Conservation (phyloP, 257 asterid genomes). For the Scutellaria baicalensis region DNA sequence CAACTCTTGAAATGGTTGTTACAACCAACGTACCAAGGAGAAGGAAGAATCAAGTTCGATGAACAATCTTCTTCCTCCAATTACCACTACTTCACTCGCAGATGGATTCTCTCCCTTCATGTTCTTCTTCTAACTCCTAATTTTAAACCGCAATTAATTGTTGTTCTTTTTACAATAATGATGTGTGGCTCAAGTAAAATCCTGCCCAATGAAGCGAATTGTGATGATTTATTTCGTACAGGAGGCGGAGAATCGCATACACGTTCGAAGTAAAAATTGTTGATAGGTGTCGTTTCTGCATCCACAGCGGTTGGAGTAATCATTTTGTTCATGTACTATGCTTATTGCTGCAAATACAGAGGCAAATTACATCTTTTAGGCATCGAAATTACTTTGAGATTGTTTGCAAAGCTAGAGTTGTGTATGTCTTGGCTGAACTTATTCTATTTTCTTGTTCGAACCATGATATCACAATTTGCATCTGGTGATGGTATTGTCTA, state of each 20-base stretch:
- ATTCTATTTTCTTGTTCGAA: constrained; percentile 84
- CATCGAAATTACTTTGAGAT: constrained; percentile 94
- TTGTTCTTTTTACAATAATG: not conserved
- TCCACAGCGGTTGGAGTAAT: constrained; percentile 30
- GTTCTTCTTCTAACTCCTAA: no score
- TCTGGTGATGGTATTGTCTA: constrained; percentile 87
- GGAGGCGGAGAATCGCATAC: constrained; percentile 19
- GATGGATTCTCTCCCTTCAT: constrained; percentile 30
- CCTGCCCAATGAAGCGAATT: not conserved
- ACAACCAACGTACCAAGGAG: not conserved
- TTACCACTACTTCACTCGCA: not conserved
- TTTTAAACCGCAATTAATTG: no score
- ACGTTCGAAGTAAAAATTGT: constrained; percentile 31
- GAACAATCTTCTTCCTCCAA: not conserved
- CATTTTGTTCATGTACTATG: constrained; percentile 28
- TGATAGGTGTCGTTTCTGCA: constrained; percentile 32
- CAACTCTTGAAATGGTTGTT: not conserved
- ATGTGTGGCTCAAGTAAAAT: not conserved
- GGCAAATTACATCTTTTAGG: constrained; percentile 73
- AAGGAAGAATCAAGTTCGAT: no score
- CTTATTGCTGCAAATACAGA: constrained; percentile 29
- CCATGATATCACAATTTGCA: constrained; percentile 85
- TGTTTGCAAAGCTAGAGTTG: constrained; percentile 81
- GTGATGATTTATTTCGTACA: constrained; percentile 27
- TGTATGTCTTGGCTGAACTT: constrained; percentile 83